Evolutionary conservation across 2,329 filamentous ascomycete genomes (phyloP).

Genomic region (Hawksworthiomyces lignivorus): DNA sequence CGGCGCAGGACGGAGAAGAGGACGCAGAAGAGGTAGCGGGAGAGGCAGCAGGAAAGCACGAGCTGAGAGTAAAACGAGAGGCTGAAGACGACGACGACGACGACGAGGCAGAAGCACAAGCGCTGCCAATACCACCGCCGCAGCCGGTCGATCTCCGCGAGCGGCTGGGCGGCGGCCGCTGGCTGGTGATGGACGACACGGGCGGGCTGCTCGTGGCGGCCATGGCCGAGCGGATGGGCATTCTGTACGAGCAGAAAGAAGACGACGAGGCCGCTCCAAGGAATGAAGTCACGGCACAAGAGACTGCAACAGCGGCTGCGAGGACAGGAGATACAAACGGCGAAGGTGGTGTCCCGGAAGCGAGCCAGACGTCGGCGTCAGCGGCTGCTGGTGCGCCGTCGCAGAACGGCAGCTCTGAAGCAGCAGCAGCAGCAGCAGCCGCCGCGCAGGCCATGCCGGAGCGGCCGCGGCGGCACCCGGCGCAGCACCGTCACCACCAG

Average conservation of each 20-base stretch:
- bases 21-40: neutral
- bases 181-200: constrained; percentile 81
- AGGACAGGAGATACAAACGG: neutral
- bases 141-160: neutral
- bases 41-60: neutral
- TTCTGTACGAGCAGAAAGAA: constrained; percentile 49
- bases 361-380: neutral
- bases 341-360: neutral
- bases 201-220: constrained; percentile 75
- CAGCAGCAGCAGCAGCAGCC: neutral
- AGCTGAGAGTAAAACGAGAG: too few species aligned
- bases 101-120: neutral
- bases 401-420: too few species aligned
- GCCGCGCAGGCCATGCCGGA: neutral
- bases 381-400: neutral
- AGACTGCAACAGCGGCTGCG: too few species aligned
- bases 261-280: neutral
- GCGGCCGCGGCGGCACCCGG: too few species aligned
- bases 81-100: too few species aligned
- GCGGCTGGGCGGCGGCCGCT: constrained; percentile 38
- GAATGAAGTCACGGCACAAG: too few species aligned
- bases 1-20: constrained; percentile 9
- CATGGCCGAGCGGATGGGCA: constrained; percentile 81
- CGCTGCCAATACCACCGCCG: neutral
- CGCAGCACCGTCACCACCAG: constrained; percentile 13